A percentile compares a stretch with the other conserved stretches of the same genome.
These are phyloP conservation scores for Ambrosia hybrid DNA, from an alignment of 140 eudicot species.

Conservation along the genomic window DNA sequence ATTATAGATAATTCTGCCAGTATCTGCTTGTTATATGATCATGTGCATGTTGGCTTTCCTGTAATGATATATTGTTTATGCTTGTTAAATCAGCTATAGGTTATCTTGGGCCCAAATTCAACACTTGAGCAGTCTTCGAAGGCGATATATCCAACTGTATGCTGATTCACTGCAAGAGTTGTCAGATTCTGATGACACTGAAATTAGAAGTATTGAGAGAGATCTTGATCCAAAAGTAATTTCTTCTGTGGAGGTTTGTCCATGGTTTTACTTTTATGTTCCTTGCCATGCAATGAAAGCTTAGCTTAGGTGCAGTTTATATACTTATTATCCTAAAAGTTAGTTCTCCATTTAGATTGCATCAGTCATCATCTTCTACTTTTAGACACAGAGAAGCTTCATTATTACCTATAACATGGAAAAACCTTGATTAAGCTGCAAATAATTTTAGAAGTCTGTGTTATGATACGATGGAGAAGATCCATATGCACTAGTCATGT, in stretches of 20 bases:
- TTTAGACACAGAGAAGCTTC: slow-evolving; percentile 14
- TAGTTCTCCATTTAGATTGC: slow-evolving; percentile 8
- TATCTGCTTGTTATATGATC: slow-evolving; percentile 6
- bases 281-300: not conserved
- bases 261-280: slow-evolving; percentile 13
- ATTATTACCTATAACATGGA: not conserved
- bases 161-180: slow-evolving; percentile 67
- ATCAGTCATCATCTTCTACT: slow-evolving; percentile 3
- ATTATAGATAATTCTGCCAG: not conserved
- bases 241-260: slow-evolving; percentile 90
- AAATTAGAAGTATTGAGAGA: slow-evolving; percentile 75
- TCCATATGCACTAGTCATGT: slow-evolving; percentile 1
- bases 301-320: not conserved
- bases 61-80: slow-evolving; percentile 15
- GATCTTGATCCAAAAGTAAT: slow-evolving; percentile 96
- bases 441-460: no score
- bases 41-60: not conserved
- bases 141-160: slow-evolving; percentile 80
- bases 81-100: slow-evolving; percentile 61
- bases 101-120: slow-evolving; percentile 89
- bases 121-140: slow-evolving; percentile 68
- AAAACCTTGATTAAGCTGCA: no score
- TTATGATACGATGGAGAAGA: no score
- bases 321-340: not conserved
- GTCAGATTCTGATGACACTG: slow-evolving; percentile 46